Base-by-base conservation (phyloP, 495 filamentous ascomycete genomes). In the Hypomontagnella submonticulosa region DNA sequence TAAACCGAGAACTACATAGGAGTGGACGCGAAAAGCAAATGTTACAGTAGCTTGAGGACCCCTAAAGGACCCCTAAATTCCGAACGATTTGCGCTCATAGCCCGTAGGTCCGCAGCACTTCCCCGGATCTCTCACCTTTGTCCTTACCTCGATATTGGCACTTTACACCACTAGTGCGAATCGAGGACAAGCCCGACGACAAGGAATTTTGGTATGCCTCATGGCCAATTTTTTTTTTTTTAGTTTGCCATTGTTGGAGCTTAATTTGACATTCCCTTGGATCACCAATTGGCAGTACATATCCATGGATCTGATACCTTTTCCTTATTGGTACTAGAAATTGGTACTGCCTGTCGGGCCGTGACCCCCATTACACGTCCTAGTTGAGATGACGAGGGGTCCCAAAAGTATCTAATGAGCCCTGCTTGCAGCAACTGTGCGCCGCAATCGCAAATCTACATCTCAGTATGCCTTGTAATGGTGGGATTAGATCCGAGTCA, bases 401-500 rank as follows among this genome's bases (percentile, higher is more conserved):
- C n/a, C 32, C 37, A 54, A 43, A 11, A 13, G 38, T 44, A 49
- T 46, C n/a, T n/a, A n/a, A n/a, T n/a, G n/a, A 16, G 15, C 4
- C 23, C 11, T 34, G 12, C 9, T 19, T 10, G 32, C 44, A 46
- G 4, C 34, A 19, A 6, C 30, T 40, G 40, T 51, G 19, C 10
- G 37, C 36, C 43, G 43, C 43, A 46, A 46, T 19, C 12, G 46
- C 32, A 46, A 53, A 58, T 52, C 40, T 63, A 15, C 44, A 63
- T 37, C 46, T 63, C 37, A 61, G 23, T 40, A 37, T 66, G 57
- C 52, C 44, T 11, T 57, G 46, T 19, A 36, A 52, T 52, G 38
- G n/a, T 61, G 16, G 63, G 44, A 52, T 51, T 61, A 44, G 63
- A 57, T 61, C 57, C 57, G 63, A 61, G 49, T 42, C 53, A 68